A percentile compares a stretch with the other conserved stretches of the same genome.
Conservation (phyloP, 352 stramenopile genomes). For the Globisporangium ultimum region DNA sequence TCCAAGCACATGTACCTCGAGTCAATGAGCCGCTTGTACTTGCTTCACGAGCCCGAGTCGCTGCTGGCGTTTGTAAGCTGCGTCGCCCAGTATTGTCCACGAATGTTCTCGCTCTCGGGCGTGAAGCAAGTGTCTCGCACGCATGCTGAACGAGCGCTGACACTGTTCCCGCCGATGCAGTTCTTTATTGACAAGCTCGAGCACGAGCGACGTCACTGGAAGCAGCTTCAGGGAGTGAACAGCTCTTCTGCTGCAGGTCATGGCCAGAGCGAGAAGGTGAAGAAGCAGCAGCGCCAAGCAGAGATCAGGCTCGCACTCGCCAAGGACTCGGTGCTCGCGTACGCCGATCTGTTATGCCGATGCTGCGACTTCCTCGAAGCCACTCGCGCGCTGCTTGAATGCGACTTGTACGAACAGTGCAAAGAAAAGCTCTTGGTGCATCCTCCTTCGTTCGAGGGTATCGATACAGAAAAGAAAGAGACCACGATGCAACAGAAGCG, state of each 20-base stretch:
- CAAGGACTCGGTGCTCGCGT: constrained; percentile 48
- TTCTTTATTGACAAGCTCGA: constrained; percentile 36
- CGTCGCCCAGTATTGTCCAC: constrained; percentile 57
- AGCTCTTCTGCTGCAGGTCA: not conserved
- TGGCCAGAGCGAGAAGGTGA: not conserved
- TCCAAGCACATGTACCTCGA: constrained; percentile 89
- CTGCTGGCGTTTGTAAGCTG: constrained; percentile 61
- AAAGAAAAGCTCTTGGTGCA: constrained; percentile 32
- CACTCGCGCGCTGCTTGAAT: constrained; percentile 51
- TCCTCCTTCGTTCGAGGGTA: constrained; percentile 4
- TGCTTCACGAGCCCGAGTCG: constrained; percentile 56
- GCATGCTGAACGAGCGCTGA: constrained; percentile 66
- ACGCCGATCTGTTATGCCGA: constrained; percentile 52
- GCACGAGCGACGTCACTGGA: constrained; percentile 8
- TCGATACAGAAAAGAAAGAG: not conserved
- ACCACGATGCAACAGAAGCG: constrained; percentile 10
- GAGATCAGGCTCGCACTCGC: constrained; percentile 13
- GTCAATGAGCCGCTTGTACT: constrained; percentile 73
- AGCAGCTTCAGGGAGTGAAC: constrained; percentile 8
- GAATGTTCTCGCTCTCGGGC: constrained; percentile 62
- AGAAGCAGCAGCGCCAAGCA: constrained; percentile 6
- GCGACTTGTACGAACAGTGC: constrained; percentile 61
- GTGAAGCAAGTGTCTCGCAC: constrained; percentile 33
- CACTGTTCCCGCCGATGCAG: constrained; percentile 54
- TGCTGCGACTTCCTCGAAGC: constrained; percentile 55